Evolutionary conservation across 305 asterid species (phyloP).

Genomic region (Salvia sclarea): DNA sequence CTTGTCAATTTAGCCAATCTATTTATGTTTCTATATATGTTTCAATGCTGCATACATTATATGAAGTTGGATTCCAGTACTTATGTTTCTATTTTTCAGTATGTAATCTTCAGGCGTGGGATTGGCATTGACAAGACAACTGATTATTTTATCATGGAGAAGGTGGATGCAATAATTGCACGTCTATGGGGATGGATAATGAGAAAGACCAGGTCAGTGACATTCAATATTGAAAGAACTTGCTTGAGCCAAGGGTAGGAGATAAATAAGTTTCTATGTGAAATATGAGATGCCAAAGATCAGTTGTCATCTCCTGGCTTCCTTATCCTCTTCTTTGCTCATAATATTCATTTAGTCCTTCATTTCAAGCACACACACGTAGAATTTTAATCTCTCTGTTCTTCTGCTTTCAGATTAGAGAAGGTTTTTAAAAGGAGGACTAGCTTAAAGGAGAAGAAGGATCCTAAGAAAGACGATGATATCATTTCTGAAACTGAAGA

Average conservation of each 20-base stretch:
- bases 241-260: constrained; percentile 21
- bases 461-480: constrained; percentile 57
- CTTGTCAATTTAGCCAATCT: too few relatives aligned
- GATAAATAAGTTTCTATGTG: constrained; percentile 18
- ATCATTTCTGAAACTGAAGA: constrained; percentile 45
- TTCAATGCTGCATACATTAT: constrained; percentile 11
- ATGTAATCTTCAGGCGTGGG: constrained; percentile 93
- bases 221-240: constrained; percentile 21
- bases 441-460: constrained; percentile 38
- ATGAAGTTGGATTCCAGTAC: constrained; percentile 30
- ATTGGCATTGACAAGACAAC: constrained; percentile 89
- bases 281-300: constrained; percentile 22
- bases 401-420: constrained; percentile 56
- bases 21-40: too few relatives aligned
- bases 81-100: constrained; percentile 46
- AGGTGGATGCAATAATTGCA: constrained; percentile 76
- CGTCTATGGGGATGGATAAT: constrained; percentile 83
- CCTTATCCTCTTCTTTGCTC: constrained; percentile 22
- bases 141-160: constrained; percentile 92
- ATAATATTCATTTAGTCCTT: constrained; percentile 15
- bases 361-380: constrained; percentile 4
- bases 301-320: constrained; percentile 30
- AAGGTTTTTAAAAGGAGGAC: constrained; percentile 64
- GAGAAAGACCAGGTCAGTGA: constrained; percentile 70
- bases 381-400: constrained; percentile 19